These are phyloP conservation scores for Russula dissimulans DNA, from an alignment of 768 basidiomycete species.

Conservation along the genomic window DNA sequence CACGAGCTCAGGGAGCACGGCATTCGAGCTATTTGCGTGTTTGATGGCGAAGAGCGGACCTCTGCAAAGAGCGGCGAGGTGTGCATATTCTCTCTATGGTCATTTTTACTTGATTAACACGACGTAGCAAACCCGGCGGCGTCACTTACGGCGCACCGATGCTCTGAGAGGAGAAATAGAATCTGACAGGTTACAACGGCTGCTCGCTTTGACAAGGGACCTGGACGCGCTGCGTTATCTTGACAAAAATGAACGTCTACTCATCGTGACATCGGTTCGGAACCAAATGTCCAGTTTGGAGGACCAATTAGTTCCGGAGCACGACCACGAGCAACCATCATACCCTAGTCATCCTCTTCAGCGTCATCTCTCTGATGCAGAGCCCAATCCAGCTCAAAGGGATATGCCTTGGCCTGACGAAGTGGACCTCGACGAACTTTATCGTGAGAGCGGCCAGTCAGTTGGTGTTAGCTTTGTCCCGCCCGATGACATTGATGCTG, in stretches of 20 bases:
- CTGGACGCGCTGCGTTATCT: constrained; percentile 20
- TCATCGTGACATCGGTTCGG: constrained; percentile 31
- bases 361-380: neutral
- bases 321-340: neutral
- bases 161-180: constrained; percentile 50
- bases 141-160: constrained; percentile 39
- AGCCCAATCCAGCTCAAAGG: neutral
- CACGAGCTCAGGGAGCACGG: constrained; percentile 48
- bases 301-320: neutral
- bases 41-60: constrained; percentile 64
- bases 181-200: constrained; percentile 43
- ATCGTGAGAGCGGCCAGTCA: neutral
- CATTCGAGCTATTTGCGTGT: constrained; percentile 64
- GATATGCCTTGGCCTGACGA: neutral
- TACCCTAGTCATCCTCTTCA: neutral
- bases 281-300: neutral
- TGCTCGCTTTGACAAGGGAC: constrained; percentile 29
- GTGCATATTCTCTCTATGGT: constrained; percentile 12
- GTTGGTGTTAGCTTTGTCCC: neutral
- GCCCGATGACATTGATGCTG: constrained; percentile 1
- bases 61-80: constrained; percentile 68
- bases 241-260: constrained; percentile 10
- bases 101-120: neutral
- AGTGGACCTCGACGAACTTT: constrained; percentile 1
- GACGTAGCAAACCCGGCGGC: constrained; percentile 48